Evolutionary conservation across 176 grass and related monocot genomes (phyloP).

Genomic region (Avena insularis): DNA sequence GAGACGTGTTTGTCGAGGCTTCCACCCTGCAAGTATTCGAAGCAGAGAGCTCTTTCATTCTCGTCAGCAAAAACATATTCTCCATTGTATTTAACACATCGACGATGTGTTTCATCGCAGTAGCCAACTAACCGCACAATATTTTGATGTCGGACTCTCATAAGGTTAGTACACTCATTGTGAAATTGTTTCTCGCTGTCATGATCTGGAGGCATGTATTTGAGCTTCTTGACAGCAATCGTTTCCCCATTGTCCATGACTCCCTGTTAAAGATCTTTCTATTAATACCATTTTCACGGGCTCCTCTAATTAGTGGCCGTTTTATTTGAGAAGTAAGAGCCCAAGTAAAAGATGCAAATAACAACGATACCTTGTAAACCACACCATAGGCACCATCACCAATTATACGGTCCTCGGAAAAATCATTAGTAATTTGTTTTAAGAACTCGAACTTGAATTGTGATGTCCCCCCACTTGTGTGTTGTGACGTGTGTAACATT

Average conservation of each 20-base stretch:
- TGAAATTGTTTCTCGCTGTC: background rate
- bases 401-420: background rate
- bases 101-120: background rate
- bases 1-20: background rate
- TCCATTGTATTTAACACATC: background rate
- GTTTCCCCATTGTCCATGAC: background rate
- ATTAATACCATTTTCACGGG: background rate
- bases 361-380: background rate
- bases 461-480: background rate
- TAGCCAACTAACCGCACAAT: background rate
- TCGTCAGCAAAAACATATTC: background rate
- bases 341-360: background rate
- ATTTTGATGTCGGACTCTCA: background rate
- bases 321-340: background rate
- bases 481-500: background rate
- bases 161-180: background rate
- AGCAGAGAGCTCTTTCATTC: background rate
- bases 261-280: background rate
- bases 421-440: background rate
- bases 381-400: background rate
- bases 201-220: accelerated
- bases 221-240: background rate
- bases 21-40: background rate
- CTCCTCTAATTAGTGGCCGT: no score
- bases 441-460: background rate